phyloP scores from a whole-genome alignment of 441 rosid species.

The Adansonia grandidieri region DNA sequence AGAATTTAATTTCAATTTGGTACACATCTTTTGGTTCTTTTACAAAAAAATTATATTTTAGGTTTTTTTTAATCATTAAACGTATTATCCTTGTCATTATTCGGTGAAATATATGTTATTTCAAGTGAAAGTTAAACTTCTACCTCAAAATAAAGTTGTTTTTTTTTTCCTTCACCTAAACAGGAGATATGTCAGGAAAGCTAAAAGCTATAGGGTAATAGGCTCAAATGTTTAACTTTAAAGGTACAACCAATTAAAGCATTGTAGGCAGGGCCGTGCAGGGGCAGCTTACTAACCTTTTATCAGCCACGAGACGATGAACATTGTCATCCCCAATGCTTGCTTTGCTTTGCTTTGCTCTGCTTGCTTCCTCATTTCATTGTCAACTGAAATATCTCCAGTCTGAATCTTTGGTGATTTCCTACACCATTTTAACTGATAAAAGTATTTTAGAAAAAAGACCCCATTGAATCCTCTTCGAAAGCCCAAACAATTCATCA shows the following conservation, averaged over 20 bases:
- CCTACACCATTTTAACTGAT: neutral
- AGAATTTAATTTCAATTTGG: neutral
- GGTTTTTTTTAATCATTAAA: neutral
- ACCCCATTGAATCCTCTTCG: neutral
- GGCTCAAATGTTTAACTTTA: neutral
- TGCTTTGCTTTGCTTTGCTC: neutral
- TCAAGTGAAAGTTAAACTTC: neutral
- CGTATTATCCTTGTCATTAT: neutral
- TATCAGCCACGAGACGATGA: neutral
- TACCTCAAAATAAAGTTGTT: neutral
- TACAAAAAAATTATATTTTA: neutral
- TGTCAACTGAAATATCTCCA: conserved; percentile 3
- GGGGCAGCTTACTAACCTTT: neutral
- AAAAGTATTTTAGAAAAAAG: neutral
- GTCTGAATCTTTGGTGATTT: neutral
- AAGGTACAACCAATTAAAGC: conserved; percentile 17
- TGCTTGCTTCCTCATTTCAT: neutral
- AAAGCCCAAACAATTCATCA: neutral
- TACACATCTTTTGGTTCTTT: neutral
- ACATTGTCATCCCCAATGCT: neutral
- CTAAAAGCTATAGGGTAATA: neutral
- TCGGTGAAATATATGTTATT: neutral
- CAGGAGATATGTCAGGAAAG: neutral
- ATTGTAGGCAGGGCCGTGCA: no score
- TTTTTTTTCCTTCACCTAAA: neutral